These are phyloP conservation scores for Euphorbia lathyris DNA, from an alignment of 345 rosid genomes.

Conservation along the genomic window DNA sequence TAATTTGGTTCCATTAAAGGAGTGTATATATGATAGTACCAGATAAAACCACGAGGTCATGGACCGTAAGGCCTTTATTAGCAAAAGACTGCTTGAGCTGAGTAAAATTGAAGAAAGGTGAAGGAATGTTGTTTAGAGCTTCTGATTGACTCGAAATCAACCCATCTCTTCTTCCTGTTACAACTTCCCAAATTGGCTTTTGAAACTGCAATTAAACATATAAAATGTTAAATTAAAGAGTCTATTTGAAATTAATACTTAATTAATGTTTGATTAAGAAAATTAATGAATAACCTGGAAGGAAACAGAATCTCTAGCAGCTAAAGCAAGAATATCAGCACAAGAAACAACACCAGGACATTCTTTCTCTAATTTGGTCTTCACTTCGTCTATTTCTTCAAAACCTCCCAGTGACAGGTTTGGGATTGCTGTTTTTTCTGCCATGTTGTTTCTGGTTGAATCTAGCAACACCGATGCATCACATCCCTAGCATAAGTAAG, in stretches of 20 bases:
- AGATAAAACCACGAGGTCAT: conserved; percentile 68
- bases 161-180: conserved; percentile 74
- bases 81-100: conserved; percentile 36
- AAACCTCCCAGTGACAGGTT: conserved; percentile 50
- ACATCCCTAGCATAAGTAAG: conserved; percentile 46
- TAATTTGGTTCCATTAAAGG: no score
- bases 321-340: conserved; percentile 55
- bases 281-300: conserved; percentile 33
- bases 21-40: no score
- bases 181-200: conserved; percentile 55
- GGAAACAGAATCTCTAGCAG: conserved; percentile 56
- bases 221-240: no score
- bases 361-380: conserved; percentile 41
- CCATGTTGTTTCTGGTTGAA: conserved; percentile 33
- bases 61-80: conserved; percentile 42
- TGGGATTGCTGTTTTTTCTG: conserved; percentile 51
- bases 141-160: conserved; percentile 41
- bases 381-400: conserved; percentile 51
- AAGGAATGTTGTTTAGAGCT: conserved; percentile 40
- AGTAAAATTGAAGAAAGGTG: conserved; percentile 52
- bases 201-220: conserved; percentile 35
- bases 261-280: no score
- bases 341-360: conserved; percentile 72
- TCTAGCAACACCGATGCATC: conserved; percentile 58
- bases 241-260: no score